Evolutionary conservation across 371 early-diverging fungal genomes (phyloP).

Genomic region (Haplosporangium sp.): DNA sequence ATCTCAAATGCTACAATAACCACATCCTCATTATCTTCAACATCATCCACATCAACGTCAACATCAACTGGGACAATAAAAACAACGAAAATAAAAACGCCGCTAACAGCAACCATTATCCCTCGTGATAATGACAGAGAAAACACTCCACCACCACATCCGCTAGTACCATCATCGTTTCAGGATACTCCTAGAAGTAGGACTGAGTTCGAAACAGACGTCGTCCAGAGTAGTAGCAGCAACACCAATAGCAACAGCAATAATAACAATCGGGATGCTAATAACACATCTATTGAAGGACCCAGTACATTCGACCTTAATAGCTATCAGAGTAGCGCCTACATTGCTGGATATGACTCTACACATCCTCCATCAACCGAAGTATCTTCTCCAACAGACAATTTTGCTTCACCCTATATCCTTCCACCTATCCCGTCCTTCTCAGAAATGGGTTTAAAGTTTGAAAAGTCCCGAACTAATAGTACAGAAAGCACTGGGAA

Average conservation of each 20-base stretch:
- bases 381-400: constrained; percentile 21
- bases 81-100: not conserved
- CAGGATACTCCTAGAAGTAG: too few species aligned
- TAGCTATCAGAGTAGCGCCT: not conserved
- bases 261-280: not conserved
- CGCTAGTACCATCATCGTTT: too few species aligned
- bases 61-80: not conserved
- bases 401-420: constrained; percentile 18
- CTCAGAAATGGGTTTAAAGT: constrained; percentile 35
- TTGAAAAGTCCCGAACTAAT: constrained; percentile 29
- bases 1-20: constrained; percentile 9
- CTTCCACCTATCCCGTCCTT: constrained; percentile 51
- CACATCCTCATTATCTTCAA: constrained; percentile 9
- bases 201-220: not conserved
- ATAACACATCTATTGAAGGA: not conserved
- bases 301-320: not conserved
- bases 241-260: not conserved
- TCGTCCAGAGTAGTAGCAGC: not conserved
- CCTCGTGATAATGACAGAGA: not conserved
- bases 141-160: not conserved
- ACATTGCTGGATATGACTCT: constrained; percentile 1
- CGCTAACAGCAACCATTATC: not conserved
- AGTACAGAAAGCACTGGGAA: constrained; percentile 4
- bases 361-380: constrained; percentile 13
- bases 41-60: not conserved